Base-by-base conservation (phyloP, 2,329 filamentous ascomycete species). In the Onygena corvina region DNA sequence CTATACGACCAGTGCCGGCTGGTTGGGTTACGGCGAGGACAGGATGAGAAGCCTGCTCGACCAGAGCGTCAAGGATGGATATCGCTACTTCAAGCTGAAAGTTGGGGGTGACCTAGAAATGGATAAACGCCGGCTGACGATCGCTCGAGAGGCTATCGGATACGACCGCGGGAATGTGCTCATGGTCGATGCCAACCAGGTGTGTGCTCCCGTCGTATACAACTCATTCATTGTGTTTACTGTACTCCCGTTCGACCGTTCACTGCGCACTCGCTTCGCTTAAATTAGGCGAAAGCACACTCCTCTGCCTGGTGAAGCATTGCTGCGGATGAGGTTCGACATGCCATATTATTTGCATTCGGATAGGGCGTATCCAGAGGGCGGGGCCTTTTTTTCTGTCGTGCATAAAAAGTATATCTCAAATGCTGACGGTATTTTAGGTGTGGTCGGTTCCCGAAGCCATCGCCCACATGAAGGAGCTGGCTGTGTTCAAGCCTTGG, bases 151-250 rank as follows among this genome's bases (percentile, higher is more conserved):
- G 25, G 80, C 90, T 34, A 84, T 94, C 62, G 85, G 86, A 2
- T 90, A 83, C 65, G 86, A 93, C 66, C 72, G 75, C 62, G 87
- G 83, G 52, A 90, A 90, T 65, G 76, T 90, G 47, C 75, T 94
- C 58, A 94, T 94, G 87, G 82, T 93, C 9, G 87, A 94, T 69
- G 87, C 87, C 47, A 94, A 94, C 70, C 88, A 94, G 72, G 76
- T 77, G 64, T 53, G 63, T 57, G 20, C 25, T 23, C 8, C 12
- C 14, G 4, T 34, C 23, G n/a, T 23, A 21, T 20, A 16, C 23
- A 27, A 27, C 29, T 23, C 21, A n/a, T n/a, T 16, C n/a, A 47
- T 9, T 38, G 27, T 14, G 29, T 14, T 33, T 9, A 36, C 30
- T 14, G 3, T 18, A 7, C 23, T 3, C 23, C 16, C 21, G 25